phyloP scores from a whole-genome alignment of 768 basidiomycete genomes.

The Boletus vermiculosoides region DNA sequence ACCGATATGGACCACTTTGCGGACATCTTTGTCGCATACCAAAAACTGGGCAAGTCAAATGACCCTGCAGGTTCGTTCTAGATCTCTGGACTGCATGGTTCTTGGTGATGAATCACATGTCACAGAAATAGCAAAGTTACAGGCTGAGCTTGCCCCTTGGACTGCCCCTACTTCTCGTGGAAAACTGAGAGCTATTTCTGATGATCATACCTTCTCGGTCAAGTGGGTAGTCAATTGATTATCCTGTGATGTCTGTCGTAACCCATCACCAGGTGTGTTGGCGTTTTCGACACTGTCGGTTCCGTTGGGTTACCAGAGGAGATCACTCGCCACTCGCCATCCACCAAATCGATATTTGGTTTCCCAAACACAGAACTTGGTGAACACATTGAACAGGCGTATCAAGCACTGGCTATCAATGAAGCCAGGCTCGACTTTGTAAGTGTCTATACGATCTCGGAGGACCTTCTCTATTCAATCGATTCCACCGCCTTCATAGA shows the following conservation, averaged over 20 bases:
- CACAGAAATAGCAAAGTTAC: conserved; percentile 39
- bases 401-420: conserved; percentile 68
- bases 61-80: conserved; percentile 42
- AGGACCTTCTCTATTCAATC: background rate
- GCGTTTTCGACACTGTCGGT: conserved; percentile 80
- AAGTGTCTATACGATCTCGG: conserved; percentile 21
- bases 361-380: conserved; percentile 61
- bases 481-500: conserved; percentile 32
- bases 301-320: conserved; percentile 70
- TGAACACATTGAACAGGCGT: conserved; percentile 61
- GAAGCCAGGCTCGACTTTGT: conserved; percentile 71
- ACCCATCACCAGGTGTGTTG: conserved; percentile 49
- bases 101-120: background rate
- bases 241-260: background rate
- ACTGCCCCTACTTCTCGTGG: conserved; percentile 51
- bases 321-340: conserved; percentile 44
- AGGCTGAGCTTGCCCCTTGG: conserved; percentile 53
- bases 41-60: conserved; percentile 56
- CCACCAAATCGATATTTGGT: conserved; percentile 55
- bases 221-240: conserved; percentile 44
- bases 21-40: conserved; percentile 57
- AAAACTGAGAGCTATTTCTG: conserved; percentile 47
- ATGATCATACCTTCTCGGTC: conserved; percentile 52
- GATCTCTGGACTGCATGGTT: background rate
- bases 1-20: conserved; percentile 73